These are phyloP conservation scores for Mortierella sp. DNA, from an alignment of 371 early-diverging fungal species.

Conservation along the genomic window DNA sequence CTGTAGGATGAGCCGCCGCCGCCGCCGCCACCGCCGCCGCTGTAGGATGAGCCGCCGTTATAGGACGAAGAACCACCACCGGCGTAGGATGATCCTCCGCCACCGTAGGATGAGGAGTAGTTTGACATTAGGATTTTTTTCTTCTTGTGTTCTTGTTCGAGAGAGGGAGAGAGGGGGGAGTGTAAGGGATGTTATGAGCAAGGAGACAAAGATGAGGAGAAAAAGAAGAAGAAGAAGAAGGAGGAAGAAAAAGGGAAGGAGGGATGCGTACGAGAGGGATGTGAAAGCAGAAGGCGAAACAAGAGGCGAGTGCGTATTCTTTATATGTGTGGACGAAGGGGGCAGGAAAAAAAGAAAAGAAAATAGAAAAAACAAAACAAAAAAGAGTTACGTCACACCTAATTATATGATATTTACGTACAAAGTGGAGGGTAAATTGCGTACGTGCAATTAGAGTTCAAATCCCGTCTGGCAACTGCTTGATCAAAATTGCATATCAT, in stretches of 20 bases:
- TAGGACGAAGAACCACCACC: slow-evolving; percentile 15
- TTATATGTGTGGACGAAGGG: not conserved
- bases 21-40: slow-evolving; percentile 26
- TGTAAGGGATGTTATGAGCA: not conserved
- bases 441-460: not conserved
- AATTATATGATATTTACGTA: not conserved
- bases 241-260: not conserved
- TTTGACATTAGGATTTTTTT: slow-evolving; percentile 21
- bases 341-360: not conserved
- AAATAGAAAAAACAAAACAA: slow-evolving; percentile 8
- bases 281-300: no score
- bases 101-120: slow-evolving; percentile 44
- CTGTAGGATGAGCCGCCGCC: slow-evolving; percentile 24
- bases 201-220: not conserved
- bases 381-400: not conserved
- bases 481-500: not conserved
- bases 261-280: no score
- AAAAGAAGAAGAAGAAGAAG: slow-evolving; percentile 1
- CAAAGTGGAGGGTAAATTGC: not conserved
- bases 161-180: not conserved
- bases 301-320: no score
- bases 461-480: not conserved
- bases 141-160: not conserved
- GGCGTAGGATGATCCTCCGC: slow-evolving; percentile 25
- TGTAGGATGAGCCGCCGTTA: no score